Evolutionary conservation across 2,329 filamentous ascomycete species (phyloP), one percentile per base, ranked within the genome.

Genomic region (Fusarium phyllophilum): DNA sequence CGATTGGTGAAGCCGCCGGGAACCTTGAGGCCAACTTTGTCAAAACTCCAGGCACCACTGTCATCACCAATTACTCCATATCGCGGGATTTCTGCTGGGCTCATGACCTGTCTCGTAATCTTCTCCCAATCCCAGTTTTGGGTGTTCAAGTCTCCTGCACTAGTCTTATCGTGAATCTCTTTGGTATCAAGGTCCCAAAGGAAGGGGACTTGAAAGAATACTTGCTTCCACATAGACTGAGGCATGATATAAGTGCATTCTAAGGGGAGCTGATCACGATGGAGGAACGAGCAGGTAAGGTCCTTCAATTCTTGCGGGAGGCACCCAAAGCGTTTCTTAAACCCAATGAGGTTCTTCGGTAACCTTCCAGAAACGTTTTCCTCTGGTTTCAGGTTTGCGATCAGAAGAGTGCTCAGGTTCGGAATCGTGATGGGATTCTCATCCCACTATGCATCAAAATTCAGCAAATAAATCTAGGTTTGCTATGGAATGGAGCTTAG

Each of bases 111-210:
- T 6, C 52, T 41, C n/a, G 36, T 44, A n/a, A 70, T 14, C 33
- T 56, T 70, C 57, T 70, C 66, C 54, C 48, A 70, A 17, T 70
- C 49, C 66, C 45, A 29, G 7, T 22, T 22, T 15, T 29, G 45
- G 4, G 0, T 14, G 6, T 22, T 13, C 1, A 6, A 22, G 4
- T 29, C 13, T 29, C 45, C 13, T 48, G 13, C 26, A 22, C 4
- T 14, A 29, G 45, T 29, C 26, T 42, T 65, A 0, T 38, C 18
- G 9, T 36, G 2, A 2, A 65, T 8, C 3, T 5, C 26, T 39
- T 54, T 8, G 4, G 3, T 10, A 29, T 70, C 34, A 12, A 60
- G 12, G 8, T 70, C 68, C 68, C 54, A 70, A 15, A 70, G 66
- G 13, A 70, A 70, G 10, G 66, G 54, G 3, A 70, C 55, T 9